Evolutionary conservation across 257 asterid genomes (phyloP).

Genomic region (Verbena officinalis): DNA sequence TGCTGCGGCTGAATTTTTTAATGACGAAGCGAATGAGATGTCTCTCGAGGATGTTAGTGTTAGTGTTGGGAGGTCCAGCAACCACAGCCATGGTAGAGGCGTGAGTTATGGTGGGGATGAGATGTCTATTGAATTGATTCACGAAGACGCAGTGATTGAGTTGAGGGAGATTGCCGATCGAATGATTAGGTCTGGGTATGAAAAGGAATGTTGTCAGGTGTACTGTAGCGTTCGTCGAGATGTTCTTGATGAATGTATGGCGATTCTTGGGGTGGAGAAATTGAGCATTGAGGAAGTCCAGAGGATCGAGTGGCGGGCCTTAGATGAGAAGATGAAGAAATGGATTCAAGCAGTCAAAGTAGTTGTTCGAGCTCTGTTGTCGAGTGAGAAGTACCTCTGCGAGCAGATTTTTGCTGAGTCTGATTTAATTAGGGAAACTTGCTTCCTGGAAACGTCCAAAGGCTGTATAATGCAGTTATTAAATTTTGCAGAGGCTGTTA

Average conservation of each 20-base stretch:
- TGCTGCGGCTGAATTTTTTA: constrained; percentile 57
- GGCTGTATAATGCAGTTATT: constrained; percentile 92
- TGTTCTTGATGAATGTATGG: constrained; percentile 82
- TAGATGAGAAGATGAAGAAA: constrained; percentile 94
- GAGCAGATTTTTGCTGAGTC: constrained; percentile 76
- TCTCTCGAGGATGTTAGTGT: constrained; percentile 53
- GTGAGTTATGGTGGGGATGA: constrained; percentile 76
- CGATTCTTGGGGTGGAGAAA: constrained; percentile 78
- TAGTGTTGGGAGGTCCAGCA: constrained; percentile 67
- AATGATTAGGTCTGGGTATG: constrained; percentile 90
- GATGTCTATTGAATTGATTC: constrained; percentile 62
- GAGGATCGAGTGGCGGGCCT: constrained; percentile 71
- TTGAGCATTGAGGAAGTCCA: constrained; percentile 98
- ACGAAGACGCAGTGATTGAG: constrained; percentile 65
- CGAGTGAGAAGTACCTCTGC: constrained; percentile 75
- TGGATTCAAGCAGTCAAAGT: constrained; percentile 87
- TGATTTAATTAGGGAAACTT: constrained; percentile 79
- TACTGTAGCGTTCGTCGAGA: constrained; percentile 84
- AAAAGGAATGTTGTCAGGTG: constrained; percentile 91
- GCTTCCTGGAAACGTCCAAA: constrained; percentile 83
- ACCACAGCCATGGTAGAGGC: constrained; percentile 46
- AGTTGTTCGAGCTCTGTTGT: constrained; percentile 68
- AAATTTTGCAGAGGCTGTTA: constrained; percentile 96
- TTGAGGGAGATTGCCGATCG: constrained; percentile 81
- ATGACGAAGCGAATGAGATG: constrained; percentile 42